Base-by-base conservation (phyloP, 768 basidiomycete genomes). In the Naganishia vishniacii region DNA sequence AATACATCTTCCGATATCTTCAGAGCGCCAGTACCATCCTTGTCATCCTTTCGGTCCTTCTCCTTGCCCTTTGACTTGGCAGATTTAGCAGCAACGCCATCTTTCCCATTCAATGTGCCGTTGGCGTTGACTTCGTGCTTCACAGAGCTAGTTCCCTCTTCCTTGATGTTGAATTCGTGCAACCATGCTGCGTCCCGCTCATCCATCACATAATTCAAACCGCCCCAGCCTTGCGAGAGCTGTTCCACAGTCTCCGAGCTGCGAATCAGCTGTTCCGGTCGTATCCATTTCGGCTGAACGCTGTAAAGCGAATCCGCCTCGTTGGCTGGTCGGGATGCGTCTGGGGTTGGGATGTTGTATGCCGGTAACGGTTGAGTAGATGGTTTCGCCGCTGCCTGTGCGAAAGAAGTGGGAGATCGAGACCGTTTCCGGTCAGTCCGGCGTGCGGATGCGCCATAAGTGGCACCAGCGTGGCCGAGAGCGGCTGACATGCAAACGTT, bases 131-230 rank as follows among this genome's bases (percentile, higher is more conserved):
- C 20, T 51, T 44, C 62, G 65, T 37, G 68, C 66, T 60, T 67
- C 15, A 67, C 67, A 25, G 67, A 82, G 66, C 87, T 89, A 0
- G 88, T 88, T 18, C 91, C 91, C 75, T 91, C 89, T 26, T 71
- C 69, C 56, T 72, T 75, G 16, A 69, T 61, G 71, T 97, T 95
- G 73, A 90, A 91, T 78, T 85, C 87, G 70, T 89, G 87, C 32
- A 99, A 83, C 94, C 94, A 99, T 68, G 88, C 88, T 71, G 88
- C 85, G 79, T 98, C 94, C 18, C 88, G 86, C 76, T 98, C 95
- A 71, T 99, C 94, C 88, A 97, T 89, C 68, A 85, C 89, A 73
- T 98, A 97, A 1, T 86, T 85, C 78, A 88, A 88, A 0, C 88
- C 87, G 69, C 87, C 85, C 69, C 81, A 80, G 9, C 84, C 80